Evolutionary conservation across 139 green algal genomes (phyloP).

Genomic region (Ulvella scutata): DNA sequence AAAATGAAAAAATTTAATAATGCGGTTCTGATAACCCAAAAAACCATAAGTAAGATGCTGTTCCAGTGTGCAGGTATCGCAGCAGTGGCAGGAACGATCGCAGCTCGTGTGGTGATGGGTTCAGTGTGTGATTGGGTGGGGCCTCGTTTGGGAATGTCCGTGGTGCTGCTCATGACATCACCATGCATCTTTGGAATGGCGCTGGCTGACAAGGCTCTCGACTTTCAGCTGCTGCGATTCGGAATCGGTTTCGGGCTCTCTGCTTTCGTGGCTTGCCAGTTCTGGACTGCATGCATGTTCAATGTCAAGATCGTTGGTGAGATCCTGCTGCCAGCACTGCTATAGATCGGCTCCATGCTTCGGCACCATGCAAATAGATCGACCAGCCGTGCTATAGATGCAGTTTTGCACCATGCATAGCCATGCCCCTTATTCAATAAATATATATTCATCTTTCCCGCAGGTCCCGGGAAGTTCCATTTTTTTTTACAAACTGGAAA

Average conservation of each 20-base stretch:
- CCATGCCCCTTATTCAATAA: neutral
- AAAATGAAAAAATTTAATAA: no score
- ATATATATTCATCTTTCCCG: no score
- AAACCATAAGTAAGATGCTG: no score
- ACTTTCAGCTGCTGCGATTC: constrained; percentile 56
- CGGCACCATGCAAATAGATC: neutral
- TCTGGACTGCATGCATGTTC: constrained; percentile 49
- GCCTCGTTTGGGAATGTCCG: constrained; percentile 38
- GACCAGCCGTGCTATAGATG: neutral
- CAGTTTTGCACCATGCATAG: neutral
- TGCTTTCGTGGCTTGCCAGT: constrained; percentile 84
- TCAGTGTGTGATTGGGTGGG: constrained; percentile 53
- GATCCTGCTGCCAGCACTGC: neutral
- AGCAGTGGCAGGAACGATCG: constrained; percentile 32
- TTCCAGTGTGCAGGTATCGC: constrained; percentile 25
- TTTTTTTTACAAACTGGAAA: no score
- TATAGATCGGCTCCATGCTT: neutral
- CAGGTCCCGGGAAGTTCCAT: no score
- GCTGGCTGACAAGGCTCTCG: constrained; percentile 32
- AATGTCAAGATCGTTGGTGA: neutral
- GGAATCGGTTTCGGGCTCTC: constrained; percentile 70
- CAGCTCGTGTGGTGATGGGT: constrained; percentile 34
- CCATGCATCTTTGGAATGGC: constrained; percentile 54
- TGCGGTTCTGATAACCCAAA: no score
- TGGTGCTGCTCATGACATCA: constrained; percentile 34